These are phyloP conservation scores for Extremus antarcticus DNA, from an alignment of 495 filamentous ascomycete genomes.

Conservation along the genomic window DNA sequence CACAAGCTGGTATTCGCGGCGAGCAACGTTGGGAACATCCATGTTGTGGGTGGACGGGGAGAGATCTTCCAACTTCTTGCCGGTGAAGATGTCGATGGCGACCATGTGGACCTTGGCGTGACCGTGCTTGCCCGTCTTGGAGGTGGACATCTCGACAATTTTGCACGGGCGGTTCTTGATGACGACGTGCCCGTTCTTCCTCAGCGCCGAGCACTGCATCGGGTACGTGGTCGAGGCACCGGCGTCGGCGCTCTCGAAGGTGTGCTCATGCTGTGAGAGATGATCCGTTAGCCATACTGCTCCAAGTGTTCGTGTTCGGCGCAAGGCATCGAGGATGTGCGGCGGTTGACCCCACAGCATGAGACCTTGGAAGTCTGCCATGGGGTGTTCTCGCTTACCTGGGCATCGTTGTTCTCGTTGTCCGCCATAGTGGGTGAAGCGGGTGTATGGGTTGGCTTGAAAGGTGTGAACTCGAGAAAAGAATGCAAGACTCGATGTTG, in stretches of 20 bases:
- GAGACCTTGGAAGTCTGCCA: background rate
- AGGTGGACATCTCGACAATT: conserved; percentile 99
- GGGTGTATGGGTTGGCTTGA: conserved; percentile 25
- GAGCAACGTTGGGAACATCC: conserved; percentile 89
- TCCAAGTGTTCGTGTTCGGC: background rate
- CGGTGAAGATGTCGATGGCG: conserved; percentile 96
- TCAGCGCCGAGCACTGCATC: conserved; percentile 98
- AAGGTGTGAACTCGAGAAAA: conserved; percentile 3
- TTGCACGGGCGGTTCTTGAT: conserved; percentile 99
- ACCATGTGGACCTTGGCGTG: conserved; percentile 99
- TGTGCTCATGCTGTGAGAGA: conserved; percentile 62
- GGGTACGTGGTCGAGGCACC: conserved; percentile 89
- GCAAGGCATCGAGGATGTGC: background rate
- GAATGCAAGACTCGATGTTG: background rate
- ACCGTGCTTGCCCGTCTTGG: conserved; percentile 99
- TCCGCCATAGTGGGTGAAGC: conserved; percentile 41
- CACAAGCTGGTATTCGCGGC: conserved; percentile 87
- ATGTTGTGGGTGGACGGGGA: conserved; percentile 99
- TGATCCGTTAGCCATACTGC: background rate
- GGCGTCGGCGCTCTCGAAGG: conserved; percentile 84
- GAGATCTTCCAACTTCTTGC: conserved; percentile 98
- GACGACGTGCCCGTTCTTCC: conserved; percentile 96
- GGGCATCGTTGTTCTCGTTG: conserved; percentile 39
- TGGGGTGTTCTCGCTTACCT: conserved; percentile 35
- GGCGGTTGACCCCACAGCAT: background rate